Evolutionary conservation across 163 green algal species (phyloP).

Genomic region (Scenedesmus sp.): DNA sequence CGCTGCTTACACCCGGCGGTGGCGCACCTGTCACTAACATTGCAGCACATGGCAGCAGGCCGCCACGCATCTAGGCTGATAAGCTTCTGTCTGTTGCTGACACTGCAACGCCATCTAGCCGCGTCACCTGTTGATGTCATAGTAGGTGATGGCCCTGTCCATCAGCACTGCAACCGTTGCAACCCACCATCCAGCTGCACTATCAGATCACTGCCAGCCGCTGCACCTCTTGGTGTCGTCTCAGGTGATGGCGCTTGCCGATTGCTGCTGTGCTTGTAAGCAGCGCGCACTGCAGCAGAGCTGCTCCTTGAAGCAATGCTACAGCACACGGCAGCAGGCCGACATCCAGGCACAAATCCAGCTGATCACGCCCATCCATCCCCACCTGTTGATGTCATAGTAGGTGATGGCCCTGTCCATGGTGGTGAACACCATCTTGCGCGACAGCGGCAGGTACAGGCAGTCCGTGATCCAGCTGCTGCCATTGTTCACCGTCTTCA

Average conservation of each 20-base stretch:
- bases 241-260: no score
- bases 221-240: no score
- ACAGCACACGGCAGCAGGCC: background rate
- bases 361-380: background rate
- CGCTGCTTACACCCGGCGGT: no score
- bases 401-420: slow-evolving; percentile 83
- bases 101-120: background rate
- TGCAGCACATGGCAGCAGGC: background rate
- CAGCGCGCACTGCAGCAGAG: no score
- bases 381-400: slow-evolving; percentile 75
- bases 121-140: slow-evolving; percentile 68
- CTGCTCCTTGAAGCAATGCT: no score
- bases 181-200: slow-evolving; percentile 79
- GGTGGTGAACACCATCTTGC: slow-evolving; percentile 78
- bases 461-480: slow-evolving; percentile 80
- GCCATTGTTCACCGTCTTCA: slow-evolving; percentile 74
- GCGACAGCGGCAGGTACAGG: slow-evolving; percentile 69
- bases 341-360: background rate
- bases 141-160: slow-evolving; percentile 84
- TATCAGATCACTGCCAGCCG: no score
- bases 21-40: no score
- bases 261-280: no score
- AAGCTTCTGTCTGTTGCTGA: no score
- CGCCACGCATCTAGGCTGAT: background rate
- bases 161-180: slow-evolving; percentile 51